Conservation (phyloP, 1,139 yeast genomes). For the Debaryomyces sp. region DNA sequence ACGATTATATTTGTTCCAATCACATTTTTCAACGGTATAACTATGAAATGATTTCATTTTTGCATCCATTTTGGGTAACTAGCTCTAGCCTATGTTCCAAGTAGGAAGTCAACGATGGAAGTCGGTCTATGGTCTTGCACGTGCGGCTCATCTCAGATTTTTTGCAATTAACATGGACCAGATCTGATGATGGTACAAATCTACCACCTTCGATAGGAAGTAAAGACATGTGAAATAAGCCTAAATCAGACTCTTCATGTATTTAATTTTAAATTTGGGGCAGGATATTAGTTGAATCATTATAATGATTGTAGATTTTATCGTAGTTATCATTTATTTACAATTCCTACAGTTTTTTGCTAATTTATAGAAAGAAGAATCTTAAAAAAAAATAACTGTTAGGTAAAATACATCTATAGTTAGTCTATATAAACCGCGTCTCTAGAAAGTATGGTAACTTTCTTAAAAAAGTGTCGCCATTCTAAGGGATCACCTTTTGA, state of each 20-base stretch:
- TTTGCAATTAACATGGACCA: background rate
- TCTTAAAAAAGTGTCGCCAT: slow-evolving; percentile 65
- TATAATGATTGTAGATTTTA: no score
- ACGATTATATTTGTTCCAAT: background rate
- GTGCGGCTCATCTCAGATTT: background rate
- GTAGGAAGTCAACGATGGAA: background rate
- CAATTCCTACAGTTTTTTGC: background rate
- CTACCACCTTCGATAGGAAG: no score
- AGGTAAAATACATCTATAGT: background rate
- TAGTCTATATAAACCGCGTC: slow-evolving; percentile 46
- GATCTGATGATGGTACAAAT: no score
- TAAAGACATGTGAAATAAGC: no score
- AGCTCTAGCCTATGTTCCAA: background rate
- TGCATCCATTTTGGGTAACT: background rate
- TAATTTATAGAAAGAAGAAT: background rate
- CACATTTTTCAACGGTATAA: background rate
- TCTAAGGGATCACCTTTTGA: slow-evolving; percentile 66
- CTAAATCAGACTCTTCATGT: no score
- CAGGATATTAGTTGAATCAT: no score
- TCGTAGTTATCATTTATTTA: background rate
- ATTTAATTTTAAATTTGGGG: no score
- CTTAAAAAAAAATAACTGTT: background rate
- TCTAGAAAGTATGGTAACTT: slow-evolving; percentile 53
- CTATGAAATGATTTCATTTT: background rate
- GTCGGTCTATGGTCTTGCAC: background rate